Evolutionary conservation across 108 stramenopile genomes (phyloP), one percentile per base, ranked within the genome.

Genomic region (Chaetoceros tenuissimus): DNA sequence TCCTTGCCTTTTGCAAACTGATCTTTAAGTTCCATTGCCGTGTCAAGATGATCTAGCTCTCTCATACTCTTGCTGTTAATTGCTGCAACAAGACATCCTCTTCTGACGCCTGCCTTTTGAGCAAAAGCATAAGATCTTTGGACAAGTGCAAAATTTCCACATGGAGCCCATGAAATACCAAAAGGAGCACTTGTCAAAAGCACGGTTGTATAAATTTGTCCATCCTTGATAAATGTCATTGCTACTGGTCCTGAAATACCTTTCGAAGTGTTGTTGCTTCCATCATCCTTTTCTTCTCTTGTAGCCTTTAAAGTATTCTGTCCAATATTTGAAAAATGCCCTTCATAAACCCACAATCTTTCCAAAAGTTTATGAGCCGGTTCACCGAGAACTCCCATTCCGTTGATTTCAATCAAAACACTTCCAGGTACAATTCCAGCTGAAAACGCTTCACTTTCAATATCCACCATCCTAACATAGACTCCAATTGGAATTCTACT

Each of bases 331-430:
- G 18, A 21, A 52, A 73, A 59, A 43, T 57, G 28, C 0, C 87
- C 87, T 60, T 81, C 85, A 63, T 90, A 92, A 48, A 76, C 63
- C 89, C 89, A 92, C 18, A 92, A 19, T 28, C 89, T 70, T 68
- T 87, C 89, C 55, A 92, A 62, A 0, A 79, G 80, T 23, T 67
- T 65, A 60, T 78, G 69, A 49, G 73, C 71, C 31, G 82, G 71
- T 60, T 92, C 89, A 8, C 80, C 89, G 58, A 87, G 55, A 48
- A 92, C 51, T 20, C 65, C 61, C 63, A 91, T 59, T 0, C 74
- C 82, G 60, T 92, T 92, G 28, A 92, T 73, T 28, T 58, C 53
- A 0, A 92, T 66, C 30, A 92, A 56, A 18, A 92, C 70, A 21
- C 66, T 68, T 10, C 79, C 71, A 19, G 63, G 64, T 28, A 50